Evolutionary conservation across 1,284 basidiomycete genomes (phyloP), one percentile per base, ranked within the genome.

Genomic region (Apiotrichum sp.): DNA sequence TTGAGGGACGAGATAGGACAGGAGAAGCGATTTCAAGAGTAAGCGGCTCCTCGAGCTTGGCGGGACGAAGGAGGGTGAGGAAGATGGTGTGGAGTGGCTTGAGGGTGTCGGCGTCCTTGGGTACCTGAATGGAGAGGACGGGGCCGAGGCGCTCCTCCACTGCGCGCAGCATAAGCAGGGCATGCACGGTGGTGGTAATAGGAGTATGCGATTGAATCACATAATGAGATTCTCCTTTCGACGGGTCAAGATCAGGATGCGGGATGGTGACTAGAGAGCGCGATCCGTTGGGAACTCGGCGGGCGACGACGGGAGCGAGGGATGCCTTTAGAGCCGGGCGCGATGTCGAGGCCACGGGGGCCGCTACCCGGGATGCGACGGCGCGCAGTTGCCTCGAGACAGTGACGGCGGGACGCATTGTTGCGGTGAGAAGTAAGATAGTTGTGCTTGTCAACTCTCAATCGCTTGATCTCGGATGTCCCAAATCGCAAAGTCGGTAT

Each of bases 11-110:
- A 32, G 43, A 49, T n/a, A 46, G 33, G 3, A 22, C 10, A 8
- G 64, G 63, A 46, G 67, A 49, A 42, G 68, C 58, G 45, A 73
- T 57, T 62, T 73, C 67, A 36, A 68, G 42, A 47, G 65, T 40
- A 50, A 66, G 38, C 45, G 64, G 55, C 40, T 59, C 31, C 52
- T 55, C 14, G 44, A 71, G 52, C 48, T 63, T 43, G 58, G 66
- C 47, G 1, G 70, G 70, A 22, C 52, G 61, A n/a, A 68, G 52
- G 1, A 64, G 58, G 10, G 56, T 57, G 33, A 70, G 29, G 45
- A 57, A 64, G 31, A 70, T 53, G 4, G 57, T 48, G 39, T 51
- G 46, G 13, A 31, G 32, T 9, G 51, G 51, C 16, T 52, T 59
- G 11, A 57, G 39, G n/a, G 60, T 61, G 53, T 65, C 68, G 10